Evolutionary conservation across 202 grass and related monocot species (phyloP), one percentile per base, ranked within the genome.

Genomic region (Setaria italica): DNA sequence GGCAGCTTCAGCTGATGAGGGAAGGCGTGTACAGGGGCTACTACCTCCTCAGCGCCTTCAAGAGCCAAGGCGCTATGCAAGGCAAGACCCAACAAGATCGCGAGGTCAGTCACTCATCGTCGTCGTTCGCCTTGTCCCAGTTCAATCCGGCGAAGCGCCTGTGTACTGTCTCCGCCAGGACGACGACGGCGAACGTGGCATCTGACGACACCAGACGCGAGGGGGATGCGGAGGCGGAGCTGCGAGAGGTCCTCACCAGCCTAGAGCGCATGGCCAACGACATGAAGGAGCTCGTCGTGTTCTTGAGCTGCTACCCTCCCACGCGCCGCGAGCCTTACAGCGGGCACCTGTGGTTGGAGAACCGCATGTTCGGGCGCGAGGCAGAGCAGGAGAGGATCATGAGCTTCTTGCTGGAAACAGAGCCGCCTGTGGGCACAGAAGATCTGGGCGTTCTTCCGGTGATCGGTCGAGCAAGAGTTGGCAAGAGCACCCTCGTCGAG

Each of bases 401-500:
- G 5, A 84, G 33, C 14, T 90, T 90, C 35, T 73, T 87, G 85
- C 70, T 87, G 13, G 8, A 7, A 11, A 55, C 58, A 16, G 73
- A 82, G 16, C 29, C 62, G 16, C 29, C 62, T 11, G 9, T 9
- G 0, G 4, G 17, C 5, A 12, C 62, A 5, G 25, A 43, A 12
- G 21, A 62, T 13, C 1, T 42, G 1, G 42, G 51, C 9, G 80
- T 90, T 13, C 89, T 90, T 41, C 89, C 85, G 0, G 35, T 90
- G 29, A 68, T 84, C 3, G 85, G 89, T 3, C 8, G 39, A 4
- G 5, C 62, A 0, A 76, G 75, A 13, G 70, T 87, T 3, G 89
- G 89, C 19, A 90, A 90, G 76, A 90, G 85, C 76, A 87, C 89
- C 2, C 85, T 84, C 19, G 46, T 87, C 13, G 89, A 80, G 25